Evolutionary conservation across 352 stramenopile genomes (phyloP).

Genomic region (Elongisporangium undulatum): DNA sequence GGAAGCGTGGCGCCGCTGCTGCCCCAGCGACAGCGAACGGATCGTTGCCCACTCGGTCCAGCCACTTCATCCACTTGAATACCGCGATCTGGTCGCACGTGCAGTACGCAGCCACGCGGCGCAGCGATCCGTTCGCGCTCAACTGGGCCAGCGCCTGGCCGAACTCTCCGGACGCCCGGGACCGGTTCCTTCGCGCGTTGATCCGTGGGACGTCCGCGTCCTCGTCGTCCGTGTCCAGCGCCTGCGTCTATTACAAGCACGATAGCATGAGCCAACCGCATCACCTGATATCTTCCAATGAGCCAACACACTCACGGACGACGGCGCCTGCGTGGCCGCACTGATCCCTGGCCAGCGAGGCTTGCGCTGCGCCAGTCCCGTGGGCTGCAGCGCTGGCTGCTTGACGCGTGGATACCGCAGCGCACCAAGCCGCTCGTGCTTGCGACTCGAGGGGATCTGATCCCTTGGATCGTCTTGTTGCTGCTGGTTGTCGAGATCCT

Average conservation of each 20-base stretch:
- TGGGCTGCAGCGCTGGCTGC: not conserved
- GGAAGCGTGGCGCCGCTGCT: not conserved
- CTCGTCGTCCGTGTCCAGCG: not conserved
- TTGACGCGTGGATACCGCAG: not conserved
- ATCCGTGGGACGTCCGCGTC: slow-evolving; percentile 12
- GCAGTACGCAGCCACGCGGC: slow-evolving; percentile 62
- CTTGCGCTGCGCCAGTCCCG: slow-evolving; percentile 23
- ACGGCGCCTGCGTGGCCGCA: not conserved
- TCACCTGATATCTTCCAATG: not conserved
- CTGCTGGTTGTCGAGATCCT: not conserved
- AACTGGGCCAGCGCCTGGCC: slow-evolving; percentile 25
- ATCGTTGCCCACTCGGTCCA: slow-evolving; percentile 26
- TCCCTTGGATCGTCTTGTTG: not conserved
- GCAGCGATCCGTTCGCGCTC: slow-evolving; percentile 30
- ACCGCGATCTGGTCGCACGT: slow-evolving; percentile 64
- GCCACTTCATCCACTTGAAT: slow-evolving; percentile 73
- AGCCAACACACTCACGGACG: not conserved
- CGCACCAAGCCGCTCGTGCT: not conserved
- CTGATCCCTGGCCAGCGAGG: slow-evolving; percentile 26
- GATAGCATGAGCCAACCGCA: not conserved
- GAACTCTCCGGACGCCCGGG: slow-evolving; percentile 17
- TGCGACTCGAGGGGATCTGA: not conserved
- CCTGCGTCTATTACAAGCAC: slow-evolving; percentile 4
- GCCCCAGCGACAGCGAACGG: slow-evolving; percentile 3
- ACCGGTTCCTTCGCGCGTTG: slow-evolving; percentile 12